Evolutionary conservation across 2,329 filamentous ascomycete species (phyloP).

Genomic region (Ilyonectria mors-panacis): DNA sequence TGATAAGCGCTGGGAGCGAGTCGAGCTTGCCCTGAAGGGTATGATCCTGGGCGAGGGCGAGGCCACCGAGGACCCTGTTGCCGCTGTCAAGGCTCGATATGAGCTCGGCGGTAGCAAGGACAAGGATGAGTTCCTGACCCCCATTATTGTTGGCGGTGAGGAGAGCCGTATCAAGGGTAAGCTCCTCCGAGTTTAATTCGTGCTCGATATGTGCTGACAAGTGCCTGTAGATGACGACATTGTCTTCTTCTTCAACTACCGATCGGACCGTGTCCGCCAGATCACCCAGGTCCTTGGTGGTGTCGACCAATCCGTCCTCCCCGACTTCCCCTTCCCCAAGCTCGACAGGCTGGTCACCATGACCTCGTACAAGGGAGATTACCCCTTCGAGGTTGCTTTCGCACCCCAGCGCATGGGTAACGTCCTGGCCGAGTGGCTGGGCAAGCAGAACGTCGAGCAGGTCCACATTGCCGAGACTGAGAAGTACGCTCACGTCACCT

Average conservation of each 20-base stretch:
- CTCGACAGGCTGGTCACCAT: conserved; percentile 90
- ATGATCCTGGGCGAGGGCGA: conserved; percentile 90
- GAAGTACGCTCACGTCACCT: conserved; percentile 99
- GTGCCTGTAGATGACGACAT: conserved; percentile 81
- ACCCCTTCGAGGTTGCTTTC: conserved; percentile 93
- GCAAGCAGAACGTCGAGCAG: conserved; percentile 90
- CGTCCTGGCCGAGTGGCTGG: conserved; percentile 97
- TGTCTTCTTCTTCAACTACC: conserved; percentile 99
- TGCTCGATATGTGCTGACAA: conserved; percentile 22
- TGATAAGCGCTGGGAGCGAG: conserved; percentile 98
- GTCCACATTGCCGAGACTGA: conserved; percentile 98
- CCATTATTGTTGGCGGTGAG: conserved; percentile 92
- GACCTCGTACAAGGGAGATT: conserved; percentile 98
- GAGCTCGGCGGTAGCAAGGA: conserved; percentile 77
- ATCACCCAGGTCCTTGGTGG: conserved; percentile 94
- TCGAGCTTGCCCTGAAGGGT: conserved; percentile 91
- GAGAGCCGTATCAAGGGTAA: conserved; percentile 87
- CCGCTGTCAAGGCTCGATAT: conserved; percentile 90
- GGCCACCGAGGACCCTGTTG: conserved; percentile 85
- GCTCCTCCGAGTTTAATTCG: conserved; percentile 34
- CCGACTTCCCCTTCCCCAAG: conserved; percentile 95
- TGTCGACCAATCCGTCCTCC: conserved; percentile 89
- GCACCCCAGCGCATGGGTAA: conserved; percentile 96
- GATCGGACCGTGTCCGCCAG: conserved; percentile 96
- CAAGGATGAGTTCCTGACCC: conserved; percentile 98